Conservation (phyloP, 1,284 basidiomycete genomes). For the Amylostereum chailletii region DNA sequence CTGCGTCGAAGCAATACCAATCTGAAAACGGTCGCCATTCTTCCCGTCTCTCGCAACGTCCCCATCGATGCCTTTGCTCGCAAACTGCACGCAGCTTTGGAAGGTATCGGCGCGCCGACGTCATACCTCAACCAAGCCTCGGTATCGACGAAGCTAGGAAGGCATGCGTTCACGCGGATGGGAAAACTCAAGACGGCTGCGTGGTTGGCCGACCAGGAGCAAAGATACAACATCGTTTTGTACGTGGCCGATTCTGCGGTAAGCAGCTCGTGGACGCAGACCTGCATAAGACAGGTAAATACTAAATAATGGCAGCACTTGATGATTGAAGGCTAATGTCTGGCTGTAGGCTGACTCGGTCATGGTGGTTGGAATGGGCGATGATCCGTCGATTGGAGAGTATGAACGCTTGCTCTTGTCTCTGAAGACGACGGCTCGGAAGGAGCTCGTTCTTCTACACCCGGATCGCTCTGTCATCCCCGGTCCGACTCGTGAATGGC, state of each 20-base stretch:
- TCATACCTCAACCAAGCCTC: conserved; percentile 89
- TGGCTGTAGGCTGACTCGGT: conserved; percentile 75
- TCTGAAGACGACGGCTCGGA: conserved; percentile 95
- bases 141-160: conserved; percentile 81
- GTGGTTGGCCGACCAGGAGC: conserved; percentile 93
- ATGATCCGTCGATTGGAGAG: conserved; percentile 85
- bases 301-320: not conserved
- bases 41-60: conserved; percentile 75
- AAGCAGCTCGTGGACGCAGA: conserved; percentile 93
- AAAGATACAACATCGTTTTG: conserved; percentile 83
- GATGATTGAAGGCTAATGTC: not conserved
- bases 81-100: conserved; percentile 81
- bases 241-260: conserved; percentile 94
- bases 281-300: conserved; percentile 83
- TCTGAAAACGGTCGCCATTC: conserved; percentile 85
- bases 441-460: conserved; percentile 93
- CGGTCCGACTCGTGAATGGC: conserved; percentile 93
- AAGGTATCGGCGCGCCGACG: conserved; percentile 83
- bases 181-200: conserved; percentile 90
- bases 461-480: conserved; percentile 84
- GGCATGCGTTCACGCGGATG: conserved; percentile 90
- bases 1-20: conserved; percentile 80
- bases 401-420: conserved; percentile 89
- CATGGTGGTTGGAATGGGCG: conserved; percentile 91
- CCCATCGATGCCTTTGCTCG: conserved; percentile 84